phyloP scores from a whole-genome alignment of 768 basidiomycete genomes.

The Candolleomyces eurysporus region DNA sequence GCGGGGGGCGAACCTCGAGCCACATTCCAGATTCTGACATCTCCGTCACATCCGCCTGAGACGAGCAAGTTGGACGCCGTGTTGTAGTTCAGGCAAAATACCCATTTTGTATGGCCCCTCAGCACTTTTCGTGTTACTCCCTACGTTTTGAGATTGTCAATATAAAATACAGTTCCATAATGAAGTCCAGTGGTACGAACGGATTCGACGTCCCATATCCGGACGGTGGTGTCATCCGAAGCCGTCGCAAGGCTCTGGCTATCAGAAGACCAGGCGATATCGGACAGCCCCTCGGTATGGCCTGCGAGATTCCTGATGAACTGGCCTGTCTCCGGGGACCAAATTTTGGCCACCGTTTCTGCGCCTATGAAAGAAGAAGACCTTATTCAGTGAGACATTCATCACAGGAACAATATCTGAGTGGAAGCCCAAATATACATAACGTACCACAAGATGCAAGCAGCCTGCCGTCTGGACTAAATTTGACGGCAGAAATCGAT shows the following conservation, averaged over 20 bases:
- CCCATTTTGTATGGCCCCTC: conserved; percentile 81
- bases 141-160: conserved; percentile 30
- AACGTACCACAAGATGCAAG: conserved; percentile 85
- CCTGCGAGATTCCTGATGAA: conserved; percentile 72
- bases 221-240: conserved; percentile 87
- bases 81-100: conserved; percentile 93
- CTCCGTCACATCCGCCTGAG: conserved; percentile 91
- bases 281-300: conserved; percentile 82
- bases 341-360: conserved; percentile 77
- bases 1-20: conserved; percentile 55
- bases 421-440: conserved; percentile 12
- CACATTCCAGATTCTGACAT: conserved; percentile 90
- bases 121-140: conserved; percentile 70
- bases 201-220: conserved; percentile 85
- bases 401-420: conserved; percentile 12
- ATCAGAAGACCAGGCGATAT: conserved; percentile 87
- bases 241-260: conserved; percentile 83
- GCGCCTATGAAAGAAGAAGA: conserved; percentile 46
- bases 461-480: conserved; percentile 83
- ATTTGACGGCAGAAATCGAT: conserved; percentile 87
- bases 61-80: conserved; percentile 84
- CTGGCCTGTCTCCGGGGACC: conserved; percentile 79
- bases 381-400: conserved; percentile 10
- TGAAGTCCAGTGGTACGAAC: conserved; percentile 38
- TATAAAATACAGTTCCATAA: conserved; percentile 1